Conservation (phyloP, 176 grass and related monocot species). For the Pharus latifolius region DNA sequence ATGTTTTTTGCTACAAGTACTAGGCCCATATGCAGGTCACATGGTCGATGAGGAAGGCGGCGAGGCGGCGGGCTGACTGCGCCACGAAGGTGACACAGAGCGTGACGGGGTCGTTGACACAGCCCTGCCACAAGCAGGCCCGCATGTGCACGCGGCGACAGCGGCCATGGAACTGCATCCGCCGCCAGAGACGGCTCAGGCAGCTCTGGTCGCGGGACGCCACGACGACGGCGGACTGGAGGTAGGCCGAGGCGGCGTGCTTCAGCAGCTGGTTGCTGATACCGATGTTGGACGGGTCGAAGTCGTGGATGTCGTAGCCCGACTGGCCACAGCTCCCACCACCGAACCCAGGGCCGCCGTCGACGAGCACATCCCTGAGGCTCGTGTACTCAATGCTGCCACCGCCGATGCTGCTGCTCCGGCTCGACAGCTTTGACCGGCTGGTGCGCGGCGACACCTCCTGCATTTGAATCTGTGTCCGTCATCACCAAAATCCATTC, state of each 20-base stretch:
- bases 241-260: conserved; percentile 79
- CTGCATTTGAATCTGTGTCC: conserved; percentile 29
- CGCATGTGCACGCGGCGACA: conserved; percentile 11
- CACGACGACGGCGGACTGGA: conserved; percentile 54
- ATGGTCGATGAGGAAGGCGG: conserved; percentile 15
- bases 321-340: conserved; percentile 1
- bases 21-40: conserved; percentile 10
- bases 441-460: conserved; percentile 9
- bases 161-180: background rate
- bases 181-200: conserved; percentile 39
- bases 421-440: conserved; percentile 3
- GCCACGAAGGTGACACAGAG: conserved; percentile 10
- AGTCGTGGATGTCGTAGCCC: conserved; percentile 20
- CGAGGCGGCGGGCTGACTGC: background rate
- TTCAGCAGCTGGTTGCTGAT: conserved; percentile 65
- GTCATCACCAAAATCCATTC: background rate
- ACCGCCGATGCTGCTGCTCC: conserved; percentile 12
- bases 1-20: background rate
- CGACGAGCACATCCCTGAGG: conserved; percentile 62
- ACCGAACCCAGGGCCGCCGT: background rate
- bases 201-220: conserved; percentile 18
- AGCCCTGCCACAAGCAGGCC: conserved; percentile 23
- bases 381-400: conserved; percentile 54
- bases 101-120: conserved; percentile 26
- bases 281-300: conserved; percentile 49